phyloP scores from a whole-genome alignment of 2,329 filamentous ascomycete genomes.

The Ploettnerulaceae sp. region DNA sequence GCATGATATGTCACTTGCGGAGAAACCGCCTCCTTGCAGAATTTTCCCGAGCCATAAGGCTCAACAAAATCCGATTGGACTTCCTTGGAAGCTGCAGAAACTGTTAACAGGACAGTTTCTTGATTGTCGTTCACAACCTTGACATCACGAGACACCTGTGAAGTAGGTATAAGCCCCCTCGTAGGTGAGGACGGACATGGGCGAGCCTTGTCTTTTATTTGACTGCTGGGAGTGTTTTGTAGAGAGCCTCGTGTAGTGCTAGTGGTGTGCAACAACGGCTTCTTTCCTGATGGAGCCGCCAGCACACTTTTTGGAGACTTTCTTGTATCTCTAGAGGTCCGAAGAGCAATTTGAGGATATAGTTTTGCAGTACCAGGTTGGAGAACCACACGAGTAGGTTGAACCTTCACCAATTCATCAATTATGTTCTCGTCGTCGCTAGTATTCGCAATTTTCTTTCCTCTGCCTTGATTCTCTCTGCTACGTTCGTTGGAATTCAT shows the following conservation, averaged over 20 bases:
- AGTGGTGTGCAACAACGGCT: neutral
- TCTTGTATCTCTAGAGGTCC: neutral
- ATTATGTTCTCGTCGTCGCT: constrained; percentile 1
- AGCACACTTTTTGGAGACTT: no score
- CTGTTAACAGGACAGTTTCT: no score
- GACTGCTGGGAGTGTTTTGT: neutral
- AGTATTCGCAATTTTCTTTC: neutral
- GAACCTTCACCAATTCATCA: neutral
- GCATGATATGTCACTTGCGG: no score
- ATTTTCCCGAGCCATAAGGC: no score
- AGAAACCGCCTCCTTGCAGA: no score
- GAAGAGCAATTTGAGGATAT: neutral
- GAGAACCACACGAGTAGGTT: constrained; percentile 5
- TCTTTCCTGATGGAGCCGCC: neutral
- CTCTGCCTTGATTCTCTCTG: neutral
- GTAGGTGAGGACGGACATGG: neutral
- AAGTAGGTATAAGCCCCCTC: neutral
- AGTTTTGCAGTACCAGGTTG: neutral
- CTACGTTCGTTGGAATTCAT: neutral
- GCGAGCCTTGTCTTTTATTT: neutral
- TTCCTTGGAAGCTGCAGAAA: neutral
- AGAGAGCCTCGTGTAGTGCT: neutral
- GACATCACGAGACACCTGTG: neutral
- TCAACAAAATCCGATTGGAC: no score
- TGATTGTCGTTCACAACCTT: no score